Evolutionary conservation across 345 rosid species (phyloP).

Genomic region (Brassica nigra): DNA sequence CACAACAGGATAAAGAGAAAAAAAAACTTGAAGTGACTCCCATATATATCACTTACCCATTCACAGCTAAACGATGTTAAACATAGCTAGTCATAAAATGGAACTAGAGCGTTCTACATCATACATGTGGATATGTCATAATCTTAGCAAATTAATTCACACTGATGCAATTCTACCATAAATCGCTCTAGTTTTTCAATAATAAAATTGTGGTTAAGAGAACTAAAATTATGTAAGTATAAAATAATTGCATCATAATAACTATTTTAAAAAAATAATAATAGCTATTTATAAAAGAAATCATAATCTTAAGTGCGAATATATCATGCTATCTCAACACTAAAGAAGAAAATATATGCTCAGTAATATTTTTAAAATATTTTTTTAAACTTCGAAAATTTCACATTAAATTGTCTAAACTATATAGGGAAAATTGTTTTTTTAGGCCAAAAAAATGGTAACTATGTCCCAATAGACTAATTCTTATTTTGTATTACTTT

Average conservation of each 20-base stretch:
- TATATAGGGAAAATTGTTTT: no score
- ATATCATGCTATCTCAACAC: not conserved
- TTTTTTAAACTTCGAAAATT: not conserved
- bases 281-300: not conserved
- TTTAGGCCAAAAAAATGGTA: no score
- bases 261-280: no score
- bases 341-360: not conserved
- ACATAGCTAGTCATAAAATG: not conserved
- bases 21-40: not conserved
- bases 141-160: not conserved
- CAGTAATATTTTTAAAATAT: not conserved
- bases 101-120: not conserved
- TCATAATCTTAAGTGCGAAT: not conserved
- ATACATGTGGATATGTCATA: not conserved
- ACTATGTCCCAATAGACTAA: no score
- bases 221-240: not conserved
- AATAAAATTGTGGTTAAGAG: not conserved
- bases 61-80: not conserved
- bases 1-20: no score
- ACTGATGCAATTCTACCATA: not conserved
- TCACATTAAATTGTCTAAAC: conserved; percentile 19
- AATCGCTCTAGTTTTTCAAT: not conserved
- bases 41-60: not conserved
- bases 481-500: no score
- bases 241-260: not conserved